These are phyloP conservation scores for Ogataea pilisensis DNA, from an alignment of 805 yeast species.

Conservation along the genomic window DNA sequence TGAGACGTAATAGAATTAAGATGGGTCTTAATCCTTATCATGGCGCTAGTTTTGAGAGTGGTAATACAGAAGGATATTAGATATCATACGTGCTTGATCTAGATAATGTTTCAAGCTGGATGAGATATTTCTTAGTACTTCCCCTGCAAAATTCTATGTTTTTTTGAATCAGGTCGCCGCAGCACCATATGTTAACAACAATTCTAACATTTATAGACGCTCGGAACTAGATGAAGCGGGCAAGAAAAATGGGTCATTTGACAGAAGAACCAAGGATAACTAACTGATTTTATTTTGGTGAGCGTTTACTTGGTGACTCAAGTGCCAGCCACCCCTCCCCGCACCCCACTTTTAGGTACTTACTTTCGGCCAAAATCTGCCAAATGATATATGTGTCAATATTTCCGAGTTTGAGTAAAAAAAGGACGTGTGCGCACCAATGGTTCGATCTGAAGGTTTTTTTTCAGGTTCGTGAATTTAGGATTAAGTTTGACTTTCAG, in stretches of 20 bases:
- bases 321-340: too few relatives aligned
- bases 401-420: too few relatives aligned
- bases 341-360: too few relatives aligned
- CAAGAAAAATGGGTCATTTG: constrained; percentile 30
- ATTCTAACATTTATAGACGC: constrained; percentile 71
- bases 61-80: not conserved
- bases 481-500: too few relatives aligned
- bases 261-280: constrained; percentile 22
- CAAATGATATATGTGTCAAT: too few relatives aligned
- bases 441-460: too few relatives aligned
- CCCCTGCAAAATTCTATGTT: constrained; percentile 82
- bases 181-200: constrained; percentile 91
- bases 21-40: not conserved
- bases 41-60: not conserved
- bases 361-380: too few relatives aligned
- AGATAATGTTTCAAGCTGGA: constrained; percentile 74
- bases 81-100: too few relatives aligned
- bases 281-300: too few relatives aligned
- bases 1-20: not conserved
- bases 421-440: too few relatives aligned
- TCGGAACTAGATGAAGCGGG: constrained; percentile 63
- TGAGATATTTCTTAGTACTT: constrained; percentile 78
- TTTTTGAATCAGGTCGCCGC: constrained; percentile 68
- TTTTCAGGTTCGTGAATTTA: too few relatives aligned
- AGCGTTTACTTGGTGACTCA: too few relatives aligned